phyloP scores from a whole-genome alignment of 805 yeast species.

The Grigorovia humatica region DNA sequence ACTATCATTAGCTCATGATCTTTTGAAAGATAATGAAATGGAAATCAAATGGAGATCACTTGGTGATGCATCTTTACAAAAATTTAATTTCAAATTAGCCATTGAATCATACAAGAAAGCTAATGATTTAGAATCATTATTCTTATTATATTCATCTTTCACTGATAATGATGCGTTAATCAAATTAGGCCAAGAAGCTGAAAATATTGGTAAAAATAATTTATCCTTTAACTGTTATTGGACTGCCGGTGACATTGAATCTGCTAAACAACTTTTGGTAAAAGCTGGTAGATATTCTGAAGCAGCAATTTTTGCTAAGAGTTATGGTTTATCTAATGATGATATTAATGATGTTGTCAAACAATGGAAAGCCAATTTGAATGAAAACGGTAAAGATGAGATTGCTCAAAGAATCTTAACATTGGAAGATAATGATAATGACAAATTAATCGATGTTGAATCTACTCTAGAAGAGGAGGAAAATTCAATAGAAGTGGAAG shows the following conservation, averaged over 20 bases:
- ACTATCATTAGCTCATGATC: constrained; percentile 58
- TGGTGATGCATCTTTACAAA: constrained; percentile 74
- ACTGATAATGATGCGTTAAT: constrained; percentile 54
- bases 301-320: constrained; percentile 69
- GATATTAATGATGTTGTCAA: constrained; percentile 39
- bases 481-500: constrained; percentile 4
- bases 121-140: constrained; percentile 68
- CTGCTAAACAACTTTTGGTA: constrained; percentile 55
- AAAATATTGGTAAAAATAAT: constrained; percentile 69
- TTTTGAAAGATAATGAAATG: constrained; percentile 43
- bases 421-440: constrained; percentile 19
- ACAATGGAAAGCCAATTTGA: constrained; percentile 59
- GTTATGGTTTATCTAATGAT: constrained; percentile 45
- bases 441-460: constrained; percentile 34
- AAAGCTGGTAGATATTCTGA: constrained; percentile 67
- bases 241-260: constrained; percentile 62
- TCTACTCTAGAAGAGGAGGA: constrained; percentile 1
- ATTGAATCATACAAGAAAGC: constrained; percentile 70
- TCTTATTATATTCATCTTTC: constrained; percentile 73
- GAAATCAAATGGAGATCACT: constrained; percentile 82
- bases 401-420: constrained; percentile 57
- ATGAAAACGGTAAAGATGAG: constrained; percentile 38
- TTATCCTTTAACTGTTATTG: constrained; percentile 88
- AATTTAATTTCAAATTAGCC: constrained; percentile 76
- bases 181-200: constrained; percentile 57